These are phyloP conservation scores for Arctium minus DNA, from an alignment of 129 eudicot species.

Conservation along the genomic window DNA sequence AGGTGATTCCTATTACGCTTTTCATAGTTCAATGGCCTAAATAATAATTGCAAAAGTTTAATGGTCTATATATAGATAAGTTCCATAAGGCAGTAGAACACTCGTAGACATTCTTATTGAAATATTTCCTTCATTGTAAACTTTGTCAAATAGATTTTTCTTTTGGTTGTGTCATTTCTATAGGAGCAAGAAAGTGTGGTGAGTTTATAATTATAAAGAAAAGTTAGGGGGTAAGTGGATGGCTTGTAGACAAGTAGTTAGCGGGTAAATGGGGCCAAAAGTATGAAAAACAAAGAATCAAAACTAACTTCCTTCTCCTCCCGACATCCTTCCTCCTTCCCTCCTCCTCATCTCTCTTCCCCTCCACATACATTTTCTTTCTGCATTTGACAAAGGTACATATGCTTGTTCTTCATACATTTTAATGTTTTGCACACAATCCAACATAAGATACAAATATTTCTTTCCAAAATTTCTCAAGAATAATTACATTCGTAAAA, in stretches of 20 bases:
- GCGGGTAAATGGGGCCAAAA: conserved; percentile 16
- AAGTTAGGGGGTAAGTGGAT: conserved; percentile 11
- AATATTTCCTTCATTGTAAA: too few relatives aligned
- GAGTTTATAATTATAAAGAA: not conserved
- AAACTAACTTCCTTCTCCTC: conserved; percentile 1
- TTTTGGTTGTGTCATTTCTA: too few relatives aligned
- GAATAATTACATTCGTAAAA: too few relatives aligned
- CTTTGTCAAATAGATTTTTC: too few relatives aligned
- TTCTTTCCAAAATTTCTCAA: not conserved
- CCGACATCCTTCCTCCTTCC: not conserved
- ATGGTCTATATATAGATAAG: too few relatives aligned
- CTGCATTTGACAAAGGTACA: not conserved
- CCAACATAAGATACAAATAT: not conserved
- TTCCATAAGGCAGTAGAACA: not conserved
- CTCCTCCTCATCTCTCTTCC: not conserved
- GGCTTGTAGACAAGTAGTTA: conserved; percentile 14
- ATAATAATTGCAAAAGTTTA: too few relatives aligned
- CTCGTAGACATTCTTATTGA: not conserved
- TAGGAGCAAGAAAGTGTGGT: not conserved
- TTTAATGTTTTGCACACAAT: not conserved
- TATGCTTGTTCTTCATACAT: not conserved
- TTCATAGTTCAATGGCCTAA: too few relatives aligned
- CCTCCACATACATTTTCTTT: not conserved
- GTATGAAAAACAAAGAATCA: conserved; percentile 7
- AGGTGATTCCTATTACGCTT: too few relatives aligned